phyloP scores from a whole-genome alignment of 495 filamentous ascomycete species.

The Aspergillus egyptiacus region DNA sequence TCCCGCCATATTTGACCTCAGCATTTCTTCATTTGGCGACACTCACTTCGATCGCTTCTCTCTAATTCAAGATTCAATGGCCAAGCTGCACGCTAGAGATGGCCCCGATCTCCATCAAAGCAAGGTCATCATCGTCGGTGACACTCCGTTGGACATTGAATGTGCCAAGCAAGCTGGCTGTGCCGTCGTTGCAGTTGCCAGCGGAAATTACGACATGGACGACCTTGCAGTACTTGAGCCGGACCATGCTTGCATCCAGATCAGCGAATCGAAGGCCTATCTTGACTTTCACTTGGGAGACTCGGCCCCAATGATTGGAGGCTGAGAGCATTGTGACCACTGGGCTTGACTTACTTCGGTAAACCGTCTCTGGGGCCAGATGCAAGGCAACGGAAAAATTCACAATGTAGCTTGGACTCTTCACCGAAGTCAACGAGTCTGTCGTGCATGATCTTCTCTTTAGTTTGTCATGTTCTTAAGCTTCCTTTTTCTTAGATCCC shows the following conservation, averaged over 20 bases:
- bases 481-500: no score
- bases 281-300: background rate
- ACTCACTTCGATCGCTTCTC: conserved; percentile 7
- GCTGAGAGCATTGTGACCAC: background rate
- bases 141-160: conserved; percentile 15
- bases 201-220: conserved; percentile 14
- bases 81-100: background rate
- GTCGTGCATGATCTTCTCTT: no score
- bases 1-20: conserved; percentile 8
- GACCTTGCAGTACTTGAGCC: conserved; percentile 11
- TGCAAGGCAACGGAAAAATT: background rate
- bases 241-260: conserved; percentile 10
- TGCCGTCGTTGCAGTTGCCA: conserved; percentile 15
- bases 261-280: conserved; percentile 9
- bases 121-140: conserved; percentile 11
- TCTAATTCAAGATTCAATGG: conserved; percentile 8
- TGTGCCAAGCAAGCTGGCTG: conserved; percentile 14
- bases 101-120: conserved; percentile 1
- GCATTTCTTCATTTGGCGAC: conserved; percentile 13
- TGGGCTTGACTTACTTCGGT: background rate
- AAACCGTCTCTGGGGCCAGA: background rate
- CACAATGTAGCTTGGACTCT: no score
- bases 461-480: no score
- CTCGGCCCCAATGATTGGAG: conserved; percentile 1
- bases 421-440: no score